Evolutionary conservation across 176 grass and related monocot species (phyloP).

Genomic region (Eleusine coracana): DNA sequence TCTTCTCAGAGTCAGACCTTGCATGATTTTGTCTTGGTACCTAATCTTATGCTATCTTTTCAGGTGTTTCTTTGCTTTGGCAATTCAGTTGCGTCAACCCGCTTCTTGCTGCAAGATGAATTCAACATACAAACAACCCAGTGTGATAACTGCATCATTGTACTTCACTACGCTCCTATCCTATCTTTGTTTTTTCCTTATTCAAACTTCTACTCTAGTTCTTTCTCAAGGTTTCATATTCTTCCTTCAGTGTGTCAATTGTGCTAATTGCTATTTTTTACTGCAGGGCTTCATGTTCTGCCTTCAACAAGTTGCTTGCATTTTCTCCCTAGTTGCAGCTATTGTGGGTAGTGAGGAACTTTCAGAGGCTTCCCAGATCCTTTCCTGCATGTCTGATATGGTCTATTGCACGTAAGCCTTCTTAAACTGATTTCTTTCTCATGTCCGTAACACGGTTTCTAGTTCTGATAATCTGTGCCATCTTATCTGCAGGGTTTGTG

Average conservation of each 20-base stretch:
- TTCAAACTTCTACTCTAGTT: conserved; percentile 1
- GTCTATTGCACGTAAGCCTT: conserved; percentile 95
- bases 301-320: conserved; percentile 96
- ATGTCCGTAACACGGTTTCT: background rate
- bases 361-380: conserved; percentile 86
- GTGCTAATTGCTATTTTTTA: conserved; percentile 25
- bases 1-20: background rate
- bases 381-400: conserved; percentile 79
- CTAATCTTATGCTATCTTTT: conserved; percentile 30
- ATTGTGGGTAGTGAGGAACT: conserved; percentile 87
- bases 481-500: conserved; percentile 77
- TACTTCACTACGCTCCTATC: conserved; percentile 31
- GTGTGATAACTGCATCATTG: conserved; percentile 99
- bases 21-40: background rate
- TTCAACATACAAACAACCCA: conserved; percentile 99
- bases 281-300: conserved; percentile 94
- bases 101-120: conserved; percentile 98
- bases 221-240: conserved; percentile 69
- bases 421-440: conserved; percentile 3
- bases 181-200: conserved; percentile 28
- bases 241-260: conserved; percentile 36
- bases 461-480: conserved; percentile 37
- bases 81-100: conserved; percentile 87
- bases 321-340: conserved; percentile 85
- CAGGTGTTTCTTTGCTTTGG: conserved; percentile 95